These are phyloP conservation scores for Discostella pseudostelligera DNA, from an alignment of 108 stramenopile species.

Conservation along the genomic window DNA sequence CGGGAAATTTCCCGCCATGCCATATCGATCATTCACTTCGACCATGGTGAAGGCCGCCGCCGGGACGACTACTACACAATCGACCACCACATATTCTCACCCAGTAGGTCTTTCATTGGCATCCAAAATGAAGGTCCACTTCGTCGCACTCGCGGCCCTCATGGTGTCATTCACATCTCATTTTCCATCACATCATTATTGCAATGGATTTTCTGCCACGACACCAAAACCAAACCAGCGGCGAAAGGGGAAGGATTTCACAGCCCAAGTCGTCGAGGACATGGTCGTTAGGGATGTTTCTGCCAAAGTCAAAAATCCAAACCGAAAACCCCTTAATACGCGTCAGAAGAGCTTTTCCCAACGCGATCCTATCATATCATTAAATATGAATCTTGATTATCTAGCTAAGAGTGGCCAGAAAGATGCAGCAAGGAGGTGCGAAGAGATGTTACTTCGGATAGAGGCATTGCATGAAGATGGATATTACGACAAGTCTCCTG, in stretches of 20 bases:
- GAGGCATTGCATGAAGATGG: conserved; percentile 65
- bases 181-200: background rate
- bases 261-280: conserved; percentile 9
- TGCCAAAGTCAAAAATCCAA: conserved; percentile 7
- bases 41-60: too few relatives aligned
- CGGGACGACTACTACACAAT: too few relatives aligned
- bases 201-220: conserved; percentile 6
- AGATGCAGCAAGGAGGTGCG: conserved; percentile 58
- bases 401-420: conserved; percentile 53
- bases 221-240: background rate
- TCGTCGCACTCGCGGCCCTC: background rate
- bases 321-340: conserved; percentile 3
- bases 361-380: conserved; percentile 58
- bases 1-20: too few relatives aligned
- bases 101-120: background rate
- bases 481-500: conserved; percentile 66
- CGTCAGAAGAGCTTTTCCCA: conserved; percentile 15
- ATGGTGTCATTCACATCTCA: background rate
- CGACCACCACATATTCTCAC: too few relatives aligned
- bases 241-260: conserved; percentile 6
- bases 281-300: conserved; percentile 8
- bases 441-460: conserved; percentile 68
- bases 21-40: too few relatives aligned
- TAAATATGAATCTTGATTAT: conserved; percentile 74
- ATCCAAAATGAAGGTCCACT: background rate